Evolutionary conservation across 192 early-diverging fungal species (phyloP).

Genomic region (Mortierella alpina): DNA sequence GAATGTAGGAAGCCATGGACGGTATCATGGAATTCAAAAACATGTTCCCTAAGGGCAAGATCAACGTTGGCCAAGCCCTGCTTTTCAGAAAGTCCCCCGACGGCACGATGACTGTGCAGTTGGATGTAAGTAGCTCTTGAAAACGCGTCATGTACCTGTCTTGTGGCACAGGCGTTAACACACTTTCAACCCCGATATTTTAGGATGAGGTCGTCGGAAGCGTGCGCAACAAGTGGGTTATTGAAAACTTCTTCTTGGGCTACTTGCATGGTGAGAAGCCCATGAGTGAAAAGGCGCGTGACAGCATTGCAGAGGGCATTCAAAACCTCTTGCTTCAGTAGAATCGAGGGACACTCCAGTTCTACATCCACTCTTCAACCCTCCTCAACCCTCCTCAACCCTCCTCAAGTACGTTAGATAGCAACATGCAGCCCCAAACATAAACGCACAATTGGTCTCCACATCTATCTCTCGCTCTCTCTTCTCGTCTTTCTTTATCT

Average conservation of each 20-base stretch:
- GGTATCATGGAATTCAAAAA: conserved; percentile 64
- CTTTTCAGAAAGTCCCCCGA: conserved; percentile 53
- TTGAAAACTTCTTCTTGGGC: conserved; percentile 61
- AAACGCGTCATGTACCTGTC: too few relatives aligned
- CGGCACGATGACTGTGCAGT: conserved; percentile 55
- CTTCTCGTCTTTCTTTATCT: too few relatives aligned
- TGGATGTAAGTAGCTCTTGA: conserved; percentile 33
- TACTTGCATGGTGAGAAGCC: conserved; percentile 61
- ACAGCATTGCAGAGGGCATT: conserved; percentile 42
- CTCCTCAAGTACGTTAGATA: too few relatives aligned
- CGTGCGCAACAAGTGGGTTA: conserved; percentile 59
- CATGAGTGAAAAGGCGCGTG: conserved; percentile 55
- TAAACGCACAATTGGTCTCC: too few relatives aligned
- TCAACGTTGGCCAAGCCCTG: conserved; percentile 59
- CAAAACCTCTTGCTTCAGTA: conserved; percentile 40
- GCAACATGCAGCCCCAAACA: too few relatives aligned
- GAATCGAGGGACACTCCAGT: background rate
- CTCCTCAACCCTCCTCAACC: too few relatives aligned
- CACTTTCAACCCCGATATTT: background rate
- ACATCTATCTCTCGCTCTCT: background rate
- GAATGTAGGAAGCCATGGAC: conserved; percentile 55
- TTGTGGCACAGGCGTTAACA: too few relatives aligned
- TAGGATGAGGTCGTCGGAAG: conserved; percentile 60
- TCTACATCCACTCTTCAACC: too few relatives aligned
- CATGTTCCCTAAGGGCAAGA: conserved; percentile 59